phyloP scores from a whole-genome alignment of 2,329 filamentous ascomycete species.

The Aspergillus unguis region DNA sequence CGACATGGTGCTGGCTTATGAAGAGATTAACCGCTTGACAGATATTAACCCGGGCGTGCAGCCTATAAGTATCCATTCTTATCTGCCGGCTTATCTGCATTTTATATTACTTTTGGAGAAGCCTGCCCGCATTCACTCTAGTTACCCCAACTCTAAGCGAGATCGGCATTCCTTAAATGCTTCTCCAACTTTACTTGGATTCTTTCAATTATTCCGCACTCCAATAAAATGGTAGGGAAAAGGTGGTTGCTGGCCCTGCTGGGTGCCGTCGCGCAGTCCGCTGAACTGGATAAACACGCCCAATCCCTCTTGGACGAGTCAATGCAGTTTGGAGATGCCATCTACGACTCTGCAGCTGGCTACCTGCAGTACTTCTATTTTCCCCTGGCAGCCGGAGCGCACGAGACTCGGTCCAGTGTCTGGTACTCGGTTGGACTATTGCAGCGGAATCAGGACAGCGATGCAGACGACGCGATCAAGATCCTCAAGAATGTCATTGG shows the following conservation, averaged over 20 bases:
- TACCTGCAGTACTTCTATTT: constrained; percentile 53
- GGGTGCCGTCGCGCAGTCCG: constrained; percentile 1
- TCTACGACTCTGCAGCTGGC: constrained; percentile 52
- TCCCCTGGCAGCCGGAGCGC: constrained; percentile 36
- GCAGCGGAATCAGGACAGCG: constrained; percentile 51
- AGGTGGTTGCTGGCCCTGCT: constrained; percentile 4
- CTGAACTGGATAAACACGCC: constrained; percentile 21
- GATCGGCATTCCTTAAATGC: too few relatives aligned
- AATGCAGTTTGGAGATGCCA: constrained; percentile 55
- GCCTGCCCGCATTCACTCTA: too few relatives aligned
- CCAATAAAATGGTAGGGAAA: not conserved
- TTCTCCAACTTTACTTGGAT: too few relatives aligned
- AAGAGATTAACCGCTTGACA: not conserved
- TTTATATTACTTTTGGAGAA: too few relatives aligned
- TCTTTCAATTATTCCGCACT: too few relatives aligned
- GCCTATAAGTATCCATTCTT: too few relatives aligned
- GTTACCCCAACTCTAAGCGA: too few relatives aligned
- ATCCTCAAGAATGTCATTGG: constrained; percentile 51
- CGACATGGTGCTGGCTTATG: not conserved
- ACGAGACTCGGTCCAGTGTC: constrained; percentile 56
- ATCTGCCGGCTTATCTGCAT: too few relatives aligned
- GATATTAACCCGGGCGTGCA: not conserved
- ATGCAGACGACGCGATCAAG: constrained; percentile 50
- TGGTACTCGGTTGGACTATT: constrained; percentile 61
- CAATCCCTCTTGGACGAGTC: constrained; percentile 48